phyloP scores from a whole-genome alignment of 495 filamentous ascomycete species.

The Aspergillus mulundensis region DNA sequence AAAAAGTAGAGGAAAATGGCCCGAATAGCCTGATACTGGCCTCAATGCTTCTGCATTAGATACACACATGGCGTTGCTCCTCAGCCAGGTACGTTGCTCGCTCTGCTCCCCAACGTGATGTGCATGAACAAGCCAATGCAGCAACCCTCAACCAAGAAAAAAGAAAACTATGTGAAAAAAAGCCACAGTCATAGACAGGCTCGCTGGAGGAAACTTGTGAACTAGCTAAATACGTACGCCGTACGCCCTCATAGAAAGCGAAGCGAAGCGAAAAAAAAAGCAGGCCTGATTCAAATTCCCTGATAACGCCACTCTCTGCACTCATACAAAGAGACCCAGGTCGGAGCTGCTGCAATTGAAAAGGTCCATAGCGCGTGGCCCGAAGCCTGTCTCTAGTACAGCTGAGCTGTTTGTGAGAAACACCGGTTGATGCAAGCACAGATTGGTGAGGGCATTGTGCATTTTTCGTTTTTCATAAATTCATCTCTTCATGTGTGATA shows the following conservation, averaged over 20 bases:
- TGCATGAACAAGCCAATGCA: slow-evolving; percentile 6
- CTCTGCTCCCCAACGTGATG: slow-evolving; percentile 2
- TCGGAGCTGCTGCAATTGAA: slow-evolving; percentile 4
- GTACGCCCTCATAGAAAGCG: slow-evolving; percentile 11
- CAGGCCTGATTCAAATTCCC: not conserved
- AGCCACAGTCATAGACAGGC: not conserved
- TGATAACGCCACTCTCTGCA: slow-evolving; percentile 3
- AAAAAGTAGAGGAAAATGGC: no score
- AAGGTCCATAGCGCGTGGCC: slow-evolving; percentile 2
- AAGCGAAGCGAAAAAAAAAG: not conserved
- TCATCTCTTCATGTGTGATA: slow-evolving; percentile 30
- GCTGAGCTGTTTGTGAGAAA: slow-evolving; percentile 16
- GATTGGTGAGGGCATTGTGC: not conserved
- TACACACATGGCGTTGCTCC: not conserved
- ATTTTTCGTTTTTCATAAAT: slow-evolving; percentile 13
- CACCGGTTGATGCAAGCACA: slow-evolving; percentile 27
- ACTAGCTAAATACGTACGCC: slow-evolving; percentile 7
- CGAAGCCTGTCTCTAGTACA: no score
- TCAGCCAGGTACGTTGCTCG: not conserved
- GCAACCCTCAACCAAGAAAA: slow-evolving; percentile 1
- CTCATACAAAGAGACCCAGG: slow-evolving; percentile 11
- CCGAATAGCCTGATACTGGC: not conserved
- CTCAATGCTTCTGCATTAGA: not conserved
- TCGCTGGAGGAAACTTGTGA: not conserved
- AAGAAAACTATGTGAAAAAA: not conserved